Evolutionary conservation across 2,329 filamentous ascomycete genomes (phyloP), one percentile per base, ranked within the genome.

Genomic region (Claviceps capensis): DNA sequence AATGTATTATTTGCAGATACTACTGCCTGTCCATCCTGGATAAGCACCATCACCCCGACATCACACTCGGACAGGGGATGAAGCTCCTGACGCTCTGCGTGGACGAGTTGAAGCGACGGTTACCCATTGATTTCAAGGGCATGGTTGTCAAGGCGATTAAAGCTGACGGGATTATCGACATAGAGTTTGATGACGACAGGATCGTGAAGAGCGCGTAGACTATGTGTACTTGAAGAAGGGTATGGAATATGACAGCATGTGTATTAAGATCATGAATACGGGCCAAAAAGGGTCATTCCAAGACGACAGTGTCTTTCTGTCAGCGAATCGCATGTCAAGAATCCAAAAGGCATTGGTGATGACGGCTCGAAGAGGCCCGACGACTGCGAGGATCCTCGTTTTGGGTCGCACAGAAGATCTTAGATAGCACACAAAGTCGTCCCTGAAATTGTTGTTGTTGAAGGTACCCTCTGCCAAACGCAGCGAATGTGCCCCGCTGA

Each of bases 121-220:
- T 98, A 76, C 93, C 93, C 54, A 90, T 98, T 66, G 93, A 98
- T 69, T 98, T 97, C 80, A 98, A 98, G 78, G 93, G 93, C 41
- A 87, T 95, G 83, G 65, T 78, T 50, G 90, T 98, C 62, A 97
- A 97, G 78, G 86, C 89, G 38, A 82, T 98, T 63, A 95, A 89
- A 56, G 95, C 94, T 73, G 88, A 97, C 61, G 93, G 94, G 11
- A 85, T 98, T 56, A 74, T 80, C 60, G 88, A 93, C 62, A 79
- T 94, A 62, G 81, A 88, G 57, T 94, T 89, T 67, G 85, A 91
- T 66, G 88, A 95, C 65, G 83, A 86, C 71, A 83, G 82, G 69
- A 72, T 83, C 54, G 81, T 85, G 40, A 79, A 78, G 68, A 70
- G 74, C 60, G 76, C 81, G 61, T 85, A 65, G 47, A 37, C 11